Base-by-base conservation (phyloP, 2,329 filamentous ascomycete species). In the Aspergillus sp. region DNA sequence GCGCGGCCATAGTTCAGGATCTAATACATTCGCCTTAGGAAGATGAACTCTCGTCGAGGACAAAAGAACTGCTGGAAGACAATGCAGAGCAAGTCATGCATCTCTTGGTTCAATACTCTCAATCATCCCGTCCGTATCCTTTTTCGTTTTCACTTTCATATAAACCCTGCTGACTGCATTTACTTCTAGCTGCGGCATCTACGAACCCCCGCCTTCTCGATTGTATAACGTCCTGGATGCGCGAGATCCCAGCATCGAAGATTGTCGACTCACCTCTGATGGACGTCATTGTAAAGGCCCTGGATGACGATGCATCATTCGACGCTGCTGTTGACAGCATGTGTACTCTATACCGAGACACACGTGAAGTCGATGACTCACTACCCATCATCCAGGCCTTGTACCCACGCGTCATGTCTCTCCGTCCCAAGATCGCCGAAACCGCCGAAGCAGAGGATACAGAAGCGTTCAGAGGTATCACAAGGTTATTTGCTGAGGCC, bases 161-260 rank as follows among this genome's bases (percentile, higher is more conserved):
- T 41, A 46, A 31, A 31, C 46, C 53, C 39, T 55, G 11, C 33
- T 55, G 59, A 58, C 55, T 72, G 27, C 9, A 67, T 39, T 25
- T 43, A 12, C 59, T 68, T 40, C 59, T 40, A 33, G 91, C 84
- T 51, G 80, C 86, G 48, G 92, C 93, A 23, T 85, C 91, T 8
- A 89, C 88, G 62, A 96, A 97, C 70, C 93, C 93, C 2, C 90
- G 93, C 69, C 83, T 99, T 48, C 87, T 98, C 73, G 91, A 97
- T 68, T 98, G 95, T 73, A 92, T 98, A 66, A 96, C 92, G 33
- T 97, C 95, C 3, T 99, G 95, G 95, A 84, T 98, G 65, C 87
- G 92, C 66, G 95, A 99, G 77, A 91, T 99, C 6, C 91, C 93
- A 0, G 85, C 96, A 48, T 83, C 83, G 62, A 88, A 90, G 61